Base-by-base conservation (phyloP, 352 stramenopile species). In the Peronosclerospora sorghi region DNA sequence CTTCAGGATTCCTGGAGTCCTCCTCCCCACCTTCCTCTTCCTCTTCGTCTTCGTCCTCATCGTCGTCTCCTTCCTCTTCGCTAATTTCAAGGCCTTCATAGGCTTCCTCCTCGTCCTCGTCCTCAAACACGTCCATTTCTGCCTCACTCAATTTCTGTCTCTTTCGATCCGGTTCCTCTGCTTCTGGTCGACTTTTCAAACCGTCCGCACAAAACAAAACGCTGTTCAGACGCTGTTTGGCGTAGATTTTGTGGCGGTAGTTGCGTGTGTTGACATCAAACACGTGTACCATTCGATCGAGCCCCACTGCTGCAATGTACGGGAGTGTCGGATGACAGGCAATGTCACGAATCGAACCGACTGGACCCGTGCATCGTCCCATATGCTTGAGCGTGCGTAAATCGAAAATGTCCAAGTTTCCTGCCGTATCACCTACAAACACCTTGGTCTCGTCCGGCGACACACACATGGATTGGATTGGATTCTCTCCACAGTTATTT, bases 261-360 rank as follows among this genome's bases (percentile, higher is more conserved):
- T 85, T 93, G 48, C 81, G 68, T 32, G 65, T 86, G 38, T 90
- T 81, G 13, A 90, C 56, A 59, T 97, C 77, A 50, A 95, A 97
- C 21, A 96, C 80, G 59, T 95, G 83, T 35, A 98, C 70, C 63
- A 97, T 96, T 26, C 93, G 82, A 71, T 98, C 93, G 15, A 97
- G 62, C 0, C 93, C 88, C 10, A 97, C 93, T 1, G 81, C 81
- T 6, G 85, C 83, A 23, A 98, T 52, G 43, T 90, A 78, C 18
- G 90, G 87, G 23, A 96, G 61, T 32, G 84, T 95, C 21, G 85
- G 80, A 56, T 97, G 90, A 45, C 78, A 81, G 12, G 70, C 65
- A 21, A 98, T 75, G 56, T 92, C 70, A 19, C 86, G 81, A 28
- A 98, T 87, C 2, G 84, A 94, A 8, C 92, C 92, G 13, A 86